Conservation (phyloP, 768 basidiomycete genomes). For the Russula emetica region DNA sequence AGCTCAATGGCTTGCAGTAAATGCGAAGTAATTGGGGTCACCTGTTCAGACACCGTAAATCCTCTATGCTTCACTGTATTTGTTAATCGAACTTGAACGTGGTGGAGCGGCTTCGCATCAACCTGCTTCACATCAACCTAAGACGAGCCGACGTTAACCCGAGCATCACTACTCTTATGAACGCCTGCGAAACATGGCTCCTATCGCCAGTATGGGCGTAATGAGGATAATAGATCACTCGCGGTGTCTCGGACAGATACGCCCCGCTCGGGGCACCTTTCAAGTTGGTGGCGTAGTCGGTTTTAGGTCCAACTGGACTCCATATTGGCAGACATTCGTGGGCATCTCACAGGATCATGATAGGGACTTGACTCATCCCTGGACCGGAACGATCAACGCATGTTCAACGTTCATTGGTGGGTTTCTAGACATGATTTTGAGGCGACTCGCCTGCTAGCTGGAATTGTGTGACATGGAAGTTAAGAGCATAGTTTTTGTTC, state of each 20-base stretch:
- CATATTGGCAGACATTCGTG: too few relatives aligned
- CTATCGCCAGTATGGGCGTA: not conserved
- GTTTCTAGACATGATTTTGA: not conserved
- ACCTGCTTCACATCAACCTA: not conserved
- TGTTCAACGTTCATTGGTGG: not conserved
- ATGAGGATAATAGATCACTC: not conserved
- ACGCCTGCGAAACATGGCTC: not conserved
- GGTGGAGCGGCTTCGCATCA: not conserved
- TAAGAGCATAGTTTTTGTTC: not conserved
- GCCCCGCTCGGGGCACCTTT: too few relatives aligned
- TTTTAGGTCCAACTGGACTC: too few relatives aligned
- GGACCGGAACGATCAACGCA: not conserved
- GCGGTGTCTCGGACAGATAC: not conserved
- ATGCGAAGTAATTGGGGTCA: conserved; percentile 13
- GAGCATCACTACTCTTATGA: not conserved
- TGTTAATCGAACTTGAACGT: not conserved
- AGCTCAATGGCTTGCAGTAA: conserved; percentile 24
- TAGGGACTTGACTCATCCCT: not conserved
- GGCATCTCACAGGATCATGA: not conserved
- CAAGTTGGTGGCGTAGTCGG: too few relatives aligned
- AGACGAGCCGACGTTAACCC: not conserved
- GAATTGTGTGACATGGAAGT: not conserved
- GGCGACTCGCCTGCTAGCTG: not conserved
- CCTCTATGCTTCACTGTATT: not conserved
- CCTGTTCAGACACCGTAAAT: not conserved